Evolutionary conservation across 139 green algal genomes (phyloP).

Genomic region (Chlorella ohadii): DNA sequence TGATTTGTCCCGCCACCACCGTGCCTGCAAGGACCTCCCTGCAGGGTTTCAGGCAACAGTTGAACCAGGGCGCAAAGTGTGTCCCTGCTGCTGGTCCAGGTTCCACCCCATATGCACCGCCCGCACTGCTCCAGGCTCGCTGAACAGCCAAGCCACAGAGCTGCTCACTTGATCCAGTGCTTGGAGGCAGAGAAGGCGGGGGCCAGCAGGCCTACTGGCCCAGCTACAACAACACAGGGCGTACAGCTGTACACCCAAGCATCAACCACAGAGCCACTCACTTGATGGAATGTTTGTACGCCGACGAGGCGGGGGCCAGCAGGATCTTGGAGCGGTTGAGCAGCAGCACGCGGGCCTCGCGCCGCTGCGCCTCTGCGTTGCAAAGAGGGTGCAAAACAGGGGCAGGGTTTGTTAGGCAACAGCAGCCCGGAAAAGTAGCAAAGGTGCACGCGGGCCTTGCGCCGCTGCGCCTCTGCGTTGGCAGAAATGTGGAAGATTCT

Average conservation of each 20-base stretch:
- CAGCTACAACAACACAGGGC: no score
- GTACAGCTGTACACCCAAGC: no score
- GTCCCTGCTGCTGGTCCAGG: no score
- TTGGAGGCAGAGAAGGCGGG: conserved; percentile 90
- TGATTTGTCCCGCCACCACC: conserved; percentile 31
- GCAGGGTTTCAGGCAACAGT: conserved; percentile 1
- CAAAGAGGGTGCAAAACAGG: background rate
- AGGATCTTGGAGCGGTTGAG: conserved; percentile 85
- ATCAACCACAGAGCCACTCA: no score
- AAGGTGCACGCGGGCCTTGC: conserved; percentile 30
- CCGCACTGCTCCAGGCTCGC: no score
- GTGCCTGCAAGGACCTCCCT: conserved; percentile 31
- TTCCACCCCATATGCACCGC: no score
- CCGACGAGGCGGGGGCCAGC: conserved; percentile 75
- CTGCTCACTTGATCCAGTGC: conserved; percentile 79
- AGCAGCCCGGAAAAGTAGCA: no score
- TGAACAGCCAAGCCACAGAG: background rate
- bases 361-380: conserved; percentile 42
- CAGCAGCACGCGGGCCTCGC: conserved; percentile 57
- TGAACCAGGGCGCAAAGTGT: no score
- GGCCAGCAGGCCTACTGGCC: conserved; percentile 67
- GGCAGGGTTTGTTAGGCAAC: no score
- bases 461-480: conserved; percentile 42
- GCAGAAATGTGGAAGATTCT: no score
- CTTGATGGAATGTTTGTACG: conserved; percentile 94